These are phyloP conservation scores for Vitis hybrid DNA, from an alignment of 177 flowering plant genomes.

Conservation along the genomic window DNA sequence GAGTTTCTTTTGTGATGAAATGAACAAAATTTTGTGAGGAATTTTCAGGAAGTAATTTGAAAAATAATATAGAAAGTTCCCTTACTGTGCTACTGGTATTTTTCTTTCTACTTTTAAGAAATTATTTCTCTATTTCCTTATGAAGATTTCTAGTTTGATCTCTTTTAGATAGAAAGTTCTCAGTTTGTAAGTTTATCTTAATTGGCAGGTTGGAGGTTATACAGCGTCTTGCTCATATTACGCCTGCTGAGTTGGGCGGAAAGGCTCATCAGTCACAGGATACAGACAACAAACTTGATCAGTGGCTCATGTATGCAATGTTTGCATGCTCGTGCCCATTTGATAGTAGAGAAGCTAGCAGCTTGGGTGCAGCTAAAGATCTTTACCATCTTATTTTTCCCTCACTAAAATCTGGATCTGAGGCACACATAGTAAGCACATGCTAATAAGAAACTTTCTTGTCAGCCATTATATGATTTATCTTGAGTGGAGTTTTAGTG, in stretches of 20 bases:
- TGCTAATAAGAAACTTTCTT: not conserved
- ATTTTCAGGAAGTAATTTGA: no score
- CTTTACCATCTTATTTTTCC: conserved; percentile 87
- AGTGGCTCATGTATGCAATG: conserved; percentile 97
- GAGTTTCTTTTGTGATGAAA: no score
- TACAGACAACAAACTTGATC: conserved; percentile 89
- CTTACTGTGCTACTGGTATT: not conserved
- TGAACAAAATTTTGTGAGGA: no score
- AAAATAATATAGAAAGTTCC: no score
- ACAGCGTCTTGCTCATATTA: conserved; percentile 82
- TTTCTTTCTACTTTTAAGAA: not conserved
- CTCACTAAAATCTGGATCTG: conserved; percentile 91
- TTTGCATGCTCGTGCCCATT: conserved; percentile 97
- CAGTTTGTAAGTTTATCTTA: not conserved
- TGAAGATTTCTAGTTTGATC: not conserved
- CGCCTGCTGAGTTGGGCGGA: conserved; percentile 93
- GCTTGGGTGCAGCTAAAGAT: conserved; percentile 61
- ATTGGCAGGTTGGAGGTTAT: conserved; percentile 74
- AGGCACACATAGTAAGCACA: conserved; percentile 73
- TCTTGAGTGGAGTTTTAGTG: not conserved
- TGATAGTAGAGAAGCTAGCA: conserved; percentile 59
- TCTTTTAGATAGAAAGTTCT: not conserved
- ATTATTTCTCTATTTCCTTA: not conserved
- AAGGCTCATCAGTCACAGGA: conserved; percentile 91
- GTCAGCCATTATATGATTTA: not conserved